Evolutionary conservation across 2,329 filamentous ascomycete species (phyloP), one percentile per base, ranked within the genome.

Genomic region (Elsinoe arachidis): DNA sequence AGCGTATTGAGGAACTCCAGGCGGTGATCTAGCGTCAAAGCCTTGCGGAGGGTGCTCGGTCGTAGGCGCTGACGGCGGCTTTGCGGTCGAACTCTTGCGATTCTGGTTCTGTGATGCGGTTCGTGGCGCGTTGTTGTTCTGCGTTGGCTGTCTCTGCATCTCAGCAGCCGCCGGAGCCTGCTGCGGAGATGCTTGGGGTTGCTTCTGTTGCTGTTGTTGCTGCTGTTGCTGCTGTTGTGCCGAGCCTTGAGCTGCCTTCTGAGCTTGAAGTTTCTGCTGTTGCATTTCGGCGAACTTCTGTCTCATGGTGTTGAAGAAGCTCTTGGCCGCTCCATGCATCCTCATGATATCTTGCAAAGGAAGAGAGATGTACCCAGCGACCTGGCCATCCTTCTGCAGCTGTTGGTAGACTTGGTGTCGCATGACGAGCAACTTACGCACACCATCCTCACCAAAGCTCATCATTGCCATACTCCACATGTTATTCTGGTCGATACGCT

Each of bases 1-100:
- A 57, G 81, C 80, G 54, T 79, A 80, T 60, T 78, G 76, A 7
- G 82, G 80, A 58, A 82, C 75, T 21, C 81, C 81, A 56, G 79
- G 75, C 14, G 80, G 80, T 49, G 79, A 80, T 23, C 76, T 73
- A 14, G 73, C 75, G 55, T 76, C 75, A 54, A 78, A 62, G 9
- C 69, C 68, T 63, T 81, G 81, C 10, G 79, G 79, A 30, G 80
- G 76, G 39, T 78, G 73, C n/a, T 77, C 70, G 7, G 74, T 70
- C 5, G 75, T 79, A 17, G 78, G 76, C 37, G 78, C 74, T 44
- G 73, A 71, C 47, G 78, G 77, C 47, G 74, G 69, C 62, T 72
- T 74, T 54, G 58, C 49, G 34, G 60, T 63, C 21, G 39, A 58
- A 26, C n/a, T 55, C 55, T 43, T 56, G 23, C 59, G 55, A 26